These are phyloP conservation scores for Blastocystis sp. DNA, from an alignment of 352 stramenopile genomes.

Conservation along the genomic window DNA sequence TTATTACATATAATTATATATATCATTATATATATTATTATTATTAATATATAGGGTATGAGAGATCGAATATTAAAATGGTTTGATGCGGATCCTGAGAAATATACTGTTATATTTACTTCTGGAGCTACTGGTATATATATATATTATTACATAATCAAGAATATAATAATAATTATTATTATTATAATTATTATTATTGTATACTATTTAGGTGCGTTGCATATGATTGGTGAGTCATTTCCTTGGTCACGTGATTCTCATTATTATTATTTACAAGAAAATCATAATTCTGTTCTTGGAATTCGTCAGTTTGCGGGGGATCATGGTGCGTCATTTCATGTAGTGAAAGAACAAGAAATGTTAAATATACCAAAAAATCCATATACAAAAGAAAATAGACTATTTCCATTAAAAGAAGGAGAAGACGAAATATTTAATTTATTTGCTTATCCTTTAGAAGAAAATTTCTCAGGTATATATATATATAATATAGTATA, in stretches of 20 bases:
- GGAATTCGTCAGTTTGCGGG: conserved; percentile 34
- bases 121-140: conserved; percentile 25
- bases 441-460: conserved; percentile 24
- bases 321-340: conserved; percentile 4
- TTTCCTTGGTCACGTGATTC: conserved; percentile 24
- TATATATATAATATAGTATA: too few relatives aligned
- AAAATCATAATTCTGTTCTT: conserved; percentile 38
- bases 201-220: too few relatives aligned
- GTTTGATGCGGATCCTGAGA: conserved; percentile 4
- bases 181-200: too few relatives aligned
- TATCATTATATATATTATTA: not conserved
- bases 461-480: conserved; percentile 36
- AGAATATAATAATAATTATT: too few relatives aligned
- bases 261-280: conserved; percentile 31
- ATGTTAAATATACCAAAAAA: not conserved
- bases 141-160: too few relatives aligned
- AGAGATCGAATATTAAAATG: conserved; percentile 3
- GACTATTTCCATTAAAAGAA: not conserved
- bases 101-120: conserved; percentile 29
- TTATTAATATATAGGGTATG: conserved; percentile 8
- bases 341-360: conserved; percentile 26
- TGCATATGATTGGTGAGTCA: conserved; percentile 17
- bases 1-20: conserved; percentile 18
- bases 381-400: not conserved
- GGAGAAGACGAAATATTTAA: conserved; percentile 5